Base-by-base conservation (phyloP, 768 basidiomycete genomes). In the Tephrocybe sp. region DNA sequence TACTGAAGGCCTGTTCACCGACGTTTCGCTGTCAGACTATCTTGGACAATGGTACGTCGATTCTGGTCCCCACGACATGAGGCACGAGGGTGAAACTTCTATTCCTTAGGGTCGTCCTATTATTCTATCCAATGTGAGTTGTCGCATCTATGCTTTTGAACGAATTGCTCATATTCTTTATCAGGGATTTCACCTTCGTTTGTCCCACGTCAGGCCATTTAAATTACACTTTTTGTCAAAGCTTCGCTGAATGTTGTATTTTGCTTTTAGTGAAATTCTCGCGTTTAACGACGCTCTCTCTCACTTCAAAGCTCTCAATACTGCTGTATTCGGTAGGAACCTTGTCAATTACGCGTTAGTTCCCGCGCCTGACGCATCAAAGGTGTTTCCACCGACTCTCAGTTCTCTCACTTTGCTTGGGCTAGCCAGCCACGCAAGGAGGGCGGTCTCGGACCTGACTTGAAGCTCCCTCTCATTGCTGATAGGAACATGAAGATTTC, bases 81-180 rank as follows among this genome's bases (percentile, higher is more conserved):
- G 24, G 11, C n/a, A 39, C 28, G 28, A 19, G 26, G 45, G 38
- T 49, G 18, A 31, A 36, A 40, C 54, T 57, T 27, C 46, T 30
- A 37, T 45, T 5, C 3, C 36, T 5, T 30, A 94, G 93, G 92
- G 85, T 95, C n/a, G 78, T 94, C 28, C 82, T 97, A 15, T 79
- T 96, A 68, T 95, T 96, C 75, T 97, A 97, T 72, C 94, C 94
- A 5, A 82, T 96, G 89, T 92, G 72, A 55, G 86, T 69, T 26
- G 19, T 38, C 44, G 12, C 1, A 9, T 47, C 13, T 40, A 21
- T 8, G n/a, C 15, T 22, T 15, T 22, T 22, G 28, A 21, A 24
- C 30, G 24, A 15, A 22, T 47, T 28, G 13, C 44, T 59, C 12
- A 27, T 21, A 32, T 34, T 41, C 6, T 46, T 36, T 53, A 32